These are phyloP conservation scores for Scedosporium boydii DNA, from an alignment of 2,329 filamentous ascomycete genomes.

Conservation along the genomic window DNA sequence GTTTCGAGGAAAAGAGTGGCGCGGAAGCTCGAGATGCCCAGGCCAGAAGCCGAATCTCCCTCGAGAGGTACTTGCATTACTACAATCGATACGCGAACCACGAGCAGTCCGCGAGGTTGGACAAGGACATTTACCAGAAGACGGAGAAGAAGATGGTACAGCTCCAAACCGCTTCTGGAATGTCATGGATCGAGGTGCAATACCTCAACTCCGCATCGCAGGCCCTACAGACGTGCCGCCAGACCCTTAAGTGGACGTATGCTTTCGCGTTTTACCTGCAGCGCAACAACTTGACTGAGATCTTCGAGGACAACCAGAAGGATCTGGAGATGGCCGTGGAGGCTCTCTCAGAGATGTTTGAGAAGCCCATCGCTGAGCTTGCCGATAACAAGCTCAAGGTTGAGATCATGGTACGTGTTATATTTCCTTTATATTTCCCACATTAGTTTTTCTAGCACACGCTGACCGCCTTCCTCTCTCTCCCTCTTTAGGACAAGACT, in stretches of 20 bases:
- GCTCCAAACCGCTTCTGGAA: conserved; percentile 82
- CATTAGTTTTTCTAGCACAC: neutral
- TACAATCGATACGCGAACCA: conserved; percentile 99
- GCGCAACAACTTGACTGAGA: conserved; percentile 89
- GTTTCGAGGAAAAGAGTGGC: conserved; percentile 93
- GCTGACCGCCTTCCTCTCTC: neutral
- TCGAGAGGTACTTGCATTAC: conserved; percentile 97
- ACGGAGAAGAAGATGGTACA: conserved; percentile 99
- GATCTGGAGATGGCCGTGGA: conserved; percentile 96
- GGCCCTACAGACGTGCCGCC: conserved; percentile 90
- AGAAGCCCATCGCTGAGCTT: conserved; percentile 86
- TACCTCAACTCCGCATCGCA: conserved; percentile 91
- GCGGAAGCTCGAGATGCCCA: conserved; percentile 84
- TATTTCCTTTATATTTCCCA: neutral
- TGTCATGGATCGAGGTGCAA: conserved; percentile 99
- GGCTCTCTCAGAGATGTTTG: conserved; percentile 96
- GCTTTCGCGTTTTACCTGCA: conserved; percentile 97
- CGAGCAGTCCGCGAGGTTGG: conserved; percentile 91
- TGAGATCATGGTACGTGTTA: conserved; percentile 64
- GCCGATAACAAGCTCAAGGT: conserved; percentile 85
- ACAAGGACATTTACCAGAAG: conserved; percentile 92
- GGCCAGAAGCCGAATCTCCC: conserved; percentile 76
- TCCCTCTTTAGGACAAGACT: conserved; percentile 61
- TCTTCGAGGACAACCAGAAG: conserved; percentile 98
- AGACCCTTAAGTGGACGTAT: conserved; percentile 98